phyloP scores from a whole-genome alignment of 768 basidiomycete genomes.

The Hortiboletus flavorubellus region DNA sequence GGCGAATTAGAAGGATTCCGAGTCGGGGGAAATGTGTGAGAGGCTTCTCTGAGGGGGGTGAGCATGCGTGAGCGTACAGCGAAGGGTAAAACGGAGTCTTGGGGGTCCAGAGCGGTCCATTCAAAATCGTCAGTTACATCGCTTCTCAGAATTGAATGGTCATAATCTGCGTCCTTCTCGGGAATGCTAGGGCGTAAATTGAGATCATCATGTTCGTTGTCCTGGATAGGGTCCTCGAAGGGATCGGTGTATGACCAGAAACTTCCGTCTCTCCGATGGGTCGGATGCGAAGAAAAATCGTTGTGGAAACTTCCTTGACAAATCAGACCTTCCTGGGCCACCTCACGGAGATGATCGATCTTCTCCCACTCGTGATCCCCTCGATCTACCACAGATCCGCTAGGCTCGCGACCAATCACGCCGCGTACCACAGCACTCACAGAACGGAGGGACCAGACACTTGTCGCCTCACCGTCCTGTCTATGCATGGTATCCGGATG shows the following conservation, averaged over 20 bases:
- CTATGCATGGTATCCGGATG: constrained; percentile 23
- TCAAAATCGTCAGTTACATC: constrained; percentile 13
- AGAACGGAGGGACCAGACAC: constrained; percentile 54
- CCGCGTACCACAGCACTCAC: constrained; percentile 29
- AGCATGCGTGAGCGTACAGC: constrained; percentile 28
- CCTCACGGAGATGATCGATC: constrained; percentile 8
- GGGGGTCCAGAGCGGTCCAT: constrained; percentile 10
- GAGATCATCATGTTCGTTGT: constrained; percentile 18
- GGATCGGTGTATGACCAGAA: constrained; percentile 46
- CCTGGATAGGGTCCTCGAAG: constrained; percentile 31
- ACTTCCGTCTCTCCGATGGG: constrained; percentile 13
- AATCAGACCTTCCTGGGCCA: constrained; percentile 20
- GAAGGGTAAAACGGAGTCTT: constrained; percentile 12
- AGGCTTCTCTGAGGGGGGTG: constrained; percentile 33
- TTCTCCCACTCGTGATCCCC: constrained; percentile 21
- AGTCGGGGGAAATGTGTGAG: constrained; percentile 20
- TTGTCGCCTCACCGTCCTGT: constrained; percentile 41
- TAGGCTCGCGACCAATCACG: constrained; percentile 29
- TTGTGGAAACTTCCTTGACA: constrained; percentile 14
- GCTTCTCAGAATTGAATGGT: constrained; percentile 8
- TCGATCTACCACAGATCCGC: constrained; percentile 19
- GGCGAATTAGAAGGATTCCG: constrained; percentile 20
- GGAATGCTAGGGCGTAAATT: constrained; percentile 7
- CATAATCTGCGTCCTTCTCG: constrained; percentile 23
- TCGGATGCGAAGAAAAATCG: constrained; percentile 5